A percentile compares a stretch with the other conserved stretches of the same genome.
phyloP scores from a whole-genome alignment of 1,284 basidiomycete genomes.

The Athelia psychrophila region DNA sequence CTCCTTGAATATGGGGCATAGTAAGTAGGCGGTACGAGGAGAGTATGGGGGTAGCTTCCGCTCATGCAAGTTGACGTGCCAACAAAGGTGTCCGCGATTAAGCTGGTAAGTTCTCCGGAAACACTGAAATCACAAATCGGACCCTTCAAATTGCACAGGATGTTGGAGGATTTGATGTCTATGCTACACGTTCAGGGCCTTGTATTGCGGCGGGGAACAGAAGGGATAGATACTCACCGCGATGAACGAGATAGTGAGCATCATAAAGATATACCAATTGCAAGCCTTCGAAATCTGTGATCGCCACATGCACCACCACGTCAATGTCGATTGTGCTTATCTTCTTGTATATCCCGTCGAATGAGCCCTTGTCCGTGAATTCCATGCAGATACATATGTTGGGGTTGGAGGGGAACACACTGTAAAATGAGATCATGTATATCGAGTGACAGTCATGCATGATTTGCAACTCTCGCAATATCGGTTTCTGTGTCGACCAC shows the following conservation, averaged over 20 bases:
- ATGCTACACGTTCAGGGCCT: not conserved
- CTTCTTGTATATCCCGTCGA: constrained; percentile 93
- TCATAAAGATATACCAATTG: constrained; percentile 99
- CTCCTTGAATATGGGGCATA: constrained; percentile 99
- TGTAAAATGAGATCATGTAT: constrained; percentile 96
- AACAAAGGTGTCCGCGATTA: constrained; percentile 97
- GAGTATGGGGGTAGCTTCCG: constrained; percentile 52
- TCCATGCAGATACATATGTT: constrained; percentile 99
- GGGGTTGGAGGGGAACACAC: constrained; percentile 93
- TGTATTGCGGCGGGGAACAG: too few species aligned
- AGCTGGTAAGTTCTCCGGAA: constrained; percentile 97
- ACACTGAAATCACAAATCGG: constrained; percentile 99
- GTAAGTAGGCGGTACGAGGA: not conserved
- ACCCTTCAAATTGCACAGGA: constrained; percentile 89
- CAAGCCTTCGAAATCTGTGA: constrained; percentile 92
- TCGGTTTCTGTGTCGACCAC: constrained; percentile 96
- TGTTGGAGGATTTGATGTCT: constrained; percentile 99
- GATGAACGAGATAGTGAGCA: constrained; percentile 96
- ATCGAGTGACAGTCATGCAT: constrained; percentile 95
- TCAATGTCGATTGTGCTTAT: constrained; percentile 89
- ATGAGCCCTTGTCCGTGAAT: constrained; percentile 91
- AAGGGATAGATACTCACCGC: constrained; percentile 72
- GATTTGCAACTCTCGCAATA: constrained; percentile 95
- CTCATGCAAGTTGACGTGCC: constrained; percentile 99
- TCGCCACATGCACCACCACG: constrained; percentile 87